Conservation (phyloP, 345 rosid genomes). For the Acer negundo region DNA sequence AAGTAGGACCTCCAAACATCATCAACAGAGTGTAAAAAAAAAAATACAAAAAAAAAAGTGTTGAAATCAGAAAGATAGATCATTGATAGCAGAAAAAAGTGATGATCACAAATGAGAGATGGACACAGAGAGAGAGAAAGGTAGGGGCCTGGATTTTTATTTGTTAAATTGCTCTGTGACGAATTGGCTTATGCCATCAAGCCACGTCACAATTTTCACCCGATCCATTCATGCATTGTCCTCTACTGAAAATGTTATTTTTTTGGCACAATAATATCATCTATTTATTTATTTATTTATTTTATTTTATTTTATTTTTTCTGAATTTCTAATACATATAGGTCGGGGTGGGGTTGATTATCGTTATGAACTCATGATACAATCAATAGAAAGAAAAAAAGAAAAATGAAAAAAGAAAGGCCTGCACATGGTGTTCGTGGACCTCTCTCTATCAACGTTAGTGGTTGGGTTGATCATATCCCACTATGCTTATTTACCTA, state of each 20-base stretch:
- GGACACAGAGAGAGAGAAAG: not conserved
- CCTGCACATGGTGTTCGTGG: no score
- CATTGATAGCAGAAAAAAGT: conserved; percentile 11
- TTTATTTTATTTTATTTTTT: no score
- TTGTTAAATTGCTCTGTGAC: not conserved
- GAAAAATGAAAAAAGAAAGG: no score
- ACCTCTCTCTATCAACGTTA: no score
- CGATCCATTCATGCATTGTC: not conserved
- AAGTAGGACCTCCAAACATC: conserved; percentile 20
- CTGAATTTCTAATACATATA: not conserved
- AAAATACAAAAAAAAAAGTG: not conserved
- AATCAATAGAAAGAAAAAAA: no score
- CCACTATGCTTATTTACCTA: no score
- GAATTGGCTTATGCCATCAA: conserved; percentile 10
- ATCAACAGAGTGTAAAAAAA: conserved; percentile 1
- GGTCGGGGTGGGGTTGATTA: no score
- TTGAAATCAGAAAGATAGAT: not conserved
- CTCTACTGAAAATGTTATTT: not conserved
- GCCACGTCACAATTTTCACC: conserved; percentile 7
- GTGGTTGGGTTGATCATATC: no score
- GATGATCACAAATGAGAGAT: not conserved
- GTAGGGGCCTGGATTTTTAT: not conserved
- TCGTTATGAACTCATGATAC: no score
- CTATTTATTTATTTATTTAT: not conserved
- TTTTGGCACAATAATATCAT: not conserved